Evolutionary conservation across 2,329 filamentous ascomycete species (phyloP).

Genomic region (Cordyceps cateniannulata): DNA sequence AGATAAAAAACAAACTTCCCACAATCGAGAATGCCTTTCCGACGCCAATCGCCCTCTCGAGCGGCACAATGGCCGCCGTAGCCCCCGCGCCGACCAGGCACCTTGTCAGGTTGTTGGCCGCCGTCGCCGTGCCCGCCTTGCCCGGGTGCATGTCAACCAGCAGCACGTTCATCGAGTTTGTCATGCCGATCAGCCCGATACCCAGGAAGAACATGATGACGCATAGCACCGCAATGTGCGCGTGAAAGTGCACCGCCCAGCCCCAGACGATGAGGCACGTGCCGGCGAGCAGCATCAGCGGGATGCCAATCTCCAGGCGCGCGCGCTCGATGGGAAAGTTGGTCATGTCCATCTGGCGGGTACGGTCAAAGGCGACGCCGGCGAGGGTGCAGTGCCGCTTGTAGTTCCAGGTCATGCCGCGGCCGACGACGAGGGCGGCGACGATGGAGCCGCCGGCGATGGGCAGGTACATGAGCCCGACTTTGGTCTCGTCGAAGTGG

Average conservation of each 20-base stretch:
- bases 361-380: slow-evolving; percentile 46
- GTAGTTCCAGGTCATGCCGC: slow-evolving; percentile 61
- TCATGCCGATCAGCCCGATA: slow-evolving; percentile 45
- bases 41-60: slow-evolving; percentile 43
- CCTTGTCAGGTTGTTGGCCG: slow-evolving; percentile 49
- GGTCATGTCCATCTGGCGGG: slow-evolving; percentile 42
- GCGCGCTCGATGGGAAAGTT: slow-evolving; percentile 46
- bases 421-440: slow-evolving; percentile 41
- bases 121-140: slow-evolving; percentile 46
- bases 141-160: slow-evolving; percentile 51
- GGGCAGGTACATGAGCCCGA: slow-evolving; percentile 49
- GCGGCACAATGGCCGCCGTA: slow-evolving; percentile 43
- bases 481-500: slow-evolving; percentile 47
- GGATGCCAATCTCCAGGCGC: slow-evolving; percentile 42
- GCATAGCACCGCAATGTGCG: slow-evolving; percentile 39
- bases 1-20: slow-evolving; percentile 34
- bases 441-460: slow-evolving; percentile 43
- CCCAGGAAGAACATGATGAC: slow-evolving; percentile 42
- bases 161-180: slow-evolving; percentile 45
- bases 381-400: slow-evolving; percentile 49
- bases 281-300: slow-evolving; percentile 44
- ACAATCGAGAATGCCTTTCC: slow-evolving; percentile 48
- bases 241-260: slow-evolving; percentile 40
- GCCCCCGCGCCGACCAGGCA: slow-evolving; percentile 49
- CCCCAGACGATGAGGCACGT: slow-evolving; percentile 43